phyloP scores from a whole-genome alignment of 2,329 filamentous ascomycete genomes.

The Pseudogymnoascus destructans region DNA sequence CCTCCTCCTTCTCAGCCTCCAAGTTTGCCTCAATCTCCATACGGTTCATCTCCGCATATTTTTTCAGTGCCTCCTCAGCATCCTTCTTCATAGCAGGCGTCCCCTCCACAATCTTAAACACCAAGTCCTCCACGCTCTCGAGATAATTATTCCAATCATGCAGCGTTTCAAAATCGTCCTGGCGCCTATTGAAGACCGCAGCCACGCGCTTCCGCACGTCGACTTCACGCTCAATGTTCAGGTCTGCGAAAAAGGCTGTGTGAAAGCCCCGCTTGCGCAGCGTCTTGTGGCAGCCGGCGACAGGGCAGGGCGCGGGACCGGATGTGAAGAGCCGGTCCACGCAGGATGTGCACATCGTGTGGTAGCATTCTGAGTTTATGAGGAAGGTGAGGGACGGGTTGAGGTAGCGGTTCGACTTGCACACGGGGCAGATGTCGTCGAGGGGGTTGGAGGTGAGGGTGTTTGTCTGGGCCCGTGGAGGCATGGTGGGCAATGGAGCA shows the following conservation, averaged over 20 bases:
- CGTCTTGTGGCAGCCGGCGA: constrained; percentile 76
- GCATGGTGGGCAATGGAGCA: not conserved
- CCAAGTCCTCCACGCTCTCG: constrained; percentile 79
- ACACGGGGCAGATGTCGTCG: constrained; percentile 80
- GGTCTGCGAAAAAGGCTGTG: constrained; percentile 77
- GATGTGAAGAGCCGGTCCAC: constrained; percentile 88
- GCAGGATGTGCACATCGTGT: constrained; percentile 95
- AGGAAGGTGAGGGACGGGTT: constrained; percentile 90
- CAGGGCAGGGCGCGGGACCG: constrained; percentile 83
- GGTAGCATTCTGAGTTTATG: constrained; percentile 97
- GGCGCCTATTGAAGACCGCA: constrained; percentile 69
- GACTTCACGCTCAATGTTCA: constrained; percentile 80
- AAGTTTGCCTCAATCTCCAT: constrained; percentile 52
- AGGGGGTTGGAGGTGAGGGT: constrained; percentile 2
- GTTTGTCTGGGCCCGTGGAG: not conserved
- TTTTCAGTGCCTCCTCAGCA: constrained; percentile 39
- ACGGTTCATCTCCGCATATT: constrained; percentile 63
- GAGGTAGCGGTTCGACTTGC: constrained; percentile 92
- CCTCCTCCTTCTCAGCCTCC: constrained; percentile 39
- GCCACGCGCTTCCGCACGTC: constrained; percentile 76
- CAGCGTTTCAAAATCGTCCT: constrained; percentile 83
- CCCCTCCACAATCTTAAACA: constrained; percentile 72
- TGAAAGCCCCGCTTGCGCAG: constrained; percentile 76
- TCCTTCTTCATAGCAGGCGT: constrained; percentile 41
- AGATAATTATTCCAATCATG: constrained; percentile 87